Base-by-base conservation (phyloP, 768 basidiomycete species). In the Mrakia gelida region DNA sequence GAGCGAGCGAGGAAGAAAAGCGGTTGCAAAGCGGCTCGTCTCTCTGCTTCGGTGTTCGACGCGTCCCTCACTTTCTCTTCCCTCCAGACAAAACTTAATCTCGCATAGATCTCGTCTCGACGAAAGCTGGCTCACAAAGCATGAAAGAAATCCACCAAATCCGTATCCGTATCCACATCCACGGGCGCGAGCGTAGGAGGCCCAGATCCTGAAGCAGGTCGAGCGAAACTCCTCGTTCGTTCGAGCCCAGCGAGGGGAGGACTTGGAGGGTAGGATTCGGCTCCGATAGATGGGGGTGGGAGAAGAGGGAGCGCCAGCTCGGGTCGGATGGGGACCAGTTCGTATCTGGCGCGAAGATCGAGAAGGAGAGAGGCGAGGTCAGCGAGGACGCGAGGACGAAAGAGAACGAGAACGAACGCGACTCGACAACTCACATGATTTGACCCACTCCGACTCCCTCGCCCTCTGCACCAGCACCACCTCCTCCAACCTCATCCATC, bases 401-500 rank as follows among this genome's bases (percentile, higher is more conserved):
- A 7, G 3, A 9, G 3, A 23, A 21, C 11, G 38, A 68, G 34
- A 30, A 18, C 1, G 63, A 65, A n/a, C 26, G 26, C 26, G 26
- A 59, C 26, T 59, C 59, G 18, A 10, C 11, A 13, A 32, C 65
- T 67, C 34, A 67, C 65, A 67, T 21, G 23, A 67, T 67, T 34
- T 67, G 65, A 30, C 38, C 30, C 2, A 52, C 49, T 18, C 49
- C 49, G 11, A 52, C 4, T 13, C 49, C 49, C 9, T 52, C 49
- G 28, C 26, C 28, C 28, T 26, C 59, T 28, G 3, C 59, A 59
- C 6, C 59, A 9, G n/a, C 59, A 9, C 67, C 67, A 3, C 38
- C 67, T n/a, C 26, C 41, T n/a, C 67, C 67, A n/a, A 41, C 67
- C 38, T 41, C 67, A 43, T 70, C 67, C 41, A 70, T 70, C 38